Conservation (phyloP, 192 early-diverging fungal species). For the Jimgerdemannia lactiflua region DNA sequence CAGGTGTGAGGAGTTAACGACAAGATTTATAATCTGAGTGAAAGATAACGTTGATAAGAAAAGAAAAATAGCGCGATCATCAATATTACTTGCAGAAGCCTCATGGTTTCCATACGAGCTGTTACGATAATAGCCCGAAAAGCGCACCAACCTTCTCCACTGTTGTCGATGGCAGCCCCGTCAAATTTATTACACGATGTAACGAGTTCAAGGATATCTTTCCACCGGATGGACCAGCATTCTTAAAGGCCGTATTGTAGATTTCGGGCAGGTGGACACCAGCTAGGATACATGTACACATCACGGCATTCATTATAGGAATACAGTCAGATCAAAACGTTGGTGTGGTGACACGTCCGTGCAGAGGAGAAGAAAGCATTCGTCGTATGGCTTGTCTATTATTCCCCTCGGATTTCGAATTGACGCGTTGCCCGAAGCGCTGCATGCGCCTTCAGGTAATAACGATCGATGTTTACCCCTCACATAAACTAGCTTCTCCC, state of each 20-base stretch:
- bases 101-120: too few relatives aligned
- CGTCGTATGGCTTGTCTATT: background rate
- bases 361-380: background rate
- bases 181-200: conserved; percentile 35
- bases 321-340: background rate
- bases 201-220: conserved; percentile 41
- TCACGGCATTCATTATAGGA: background rate
- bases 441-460: too few relatives aligned
- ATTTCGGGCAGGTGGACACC: conserved; percentile 44
- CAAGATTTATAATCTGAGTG: conserved; percentile 45
- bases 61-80: background rate
- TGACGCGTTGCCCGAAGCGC: too few relatives aligned
- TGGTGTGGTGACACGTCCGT: background rate
- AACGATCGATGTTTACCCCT: too few relatives aligned
- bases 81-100: too few relatives aligned
- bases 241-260: conserved; percentile 43
- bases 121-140: too few relatives aligned
- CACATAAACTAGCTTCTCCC: too few relatives aligned
- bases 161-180: conserved; percentile 33
- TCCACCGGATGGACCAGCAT: conserved; percentile 37
- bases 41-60: background rate
- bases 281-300: conserved; percentile 13
- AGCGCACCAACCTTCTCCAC: conserved; percentile 40
- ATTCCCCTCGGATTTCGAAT: background rate
- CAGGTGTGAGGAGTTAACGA: conserved; percentile 41